phyloP scores from a whole-genome alignment of 352 stramenopile genomes.

The Globisporangium recalcitrans region DNA sequence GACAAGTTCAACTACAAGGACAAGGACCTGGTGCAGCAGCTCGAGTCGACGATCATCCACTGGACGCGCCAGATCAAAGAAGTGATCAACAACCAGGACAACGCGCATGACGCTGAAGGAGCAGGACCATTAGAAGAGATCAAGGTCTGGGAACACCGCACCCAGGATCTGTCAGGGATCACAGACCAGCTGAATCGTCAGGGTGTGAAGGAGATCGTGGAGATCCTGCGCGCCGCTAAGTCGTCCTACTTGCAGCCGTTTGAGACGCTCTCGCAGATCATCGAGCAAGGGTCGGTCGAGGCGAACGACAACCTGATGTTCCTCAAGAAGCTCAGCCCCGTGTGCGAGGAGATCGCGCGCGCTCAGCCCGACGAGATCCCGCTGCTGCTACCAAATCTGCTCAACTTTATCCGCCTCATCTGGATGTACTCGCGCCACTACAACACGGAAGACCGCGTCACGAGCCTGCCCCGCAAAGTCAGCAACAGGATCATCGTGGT shows the following conservation, averaged over 20 bases:
- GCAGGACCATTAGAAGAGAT: constrained; percentile 93
- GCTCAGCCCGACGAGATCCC: constrained; percentile 89
- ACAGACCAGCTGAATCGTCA: constrained; percentile 89
- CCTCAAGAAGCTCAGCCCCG: constrained; percentile 88
- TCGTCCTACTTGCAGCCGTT: constrained; percentile 93
- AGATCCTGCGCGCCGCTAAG: constrained; percentile 84
- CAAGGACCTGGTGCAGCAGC: constrained; percentile 94
- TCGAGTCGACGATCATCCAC: constrained; percentile 96
- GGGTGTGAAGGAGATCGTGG: constrained; percentile 89
- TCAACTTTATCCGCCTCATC: constrained; percentile 93
- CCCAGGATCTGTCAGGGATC: constrained; percentile 90
- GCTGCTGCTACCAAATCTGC: constrained; percentile 85
- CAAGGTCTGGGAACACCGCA: constrained; percentile 93
- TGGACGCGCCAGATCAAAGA: constrained; percentile 97
- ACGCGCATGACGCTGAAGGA: constrained; percentile 86
- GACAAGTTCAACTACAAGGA: constrained; percentile 85
- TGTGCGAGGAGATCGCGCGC: constrained; percentile 85
- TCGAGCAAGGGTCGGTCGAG: constrained; percentile 88
- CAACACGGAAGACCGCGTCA: constrained; percentile 93
- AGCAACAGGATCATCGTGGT: constrained; percentile 93
- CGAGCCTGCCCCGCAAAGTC: constrained; percentile 90
- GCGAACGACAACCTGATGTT: constrained; percentile 94
- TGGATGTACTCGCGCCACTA: constrained; percentile 92
- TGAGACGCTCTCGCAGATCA: constrained; percentile 89
- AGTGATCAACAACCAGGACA: constrained; percentile 95